These are phyloP conservation scores for Tothia fuscella DNA, from an alignment of 2,329 filamentous ascomycete genomes.

Conservation along the genomic window DNA sequence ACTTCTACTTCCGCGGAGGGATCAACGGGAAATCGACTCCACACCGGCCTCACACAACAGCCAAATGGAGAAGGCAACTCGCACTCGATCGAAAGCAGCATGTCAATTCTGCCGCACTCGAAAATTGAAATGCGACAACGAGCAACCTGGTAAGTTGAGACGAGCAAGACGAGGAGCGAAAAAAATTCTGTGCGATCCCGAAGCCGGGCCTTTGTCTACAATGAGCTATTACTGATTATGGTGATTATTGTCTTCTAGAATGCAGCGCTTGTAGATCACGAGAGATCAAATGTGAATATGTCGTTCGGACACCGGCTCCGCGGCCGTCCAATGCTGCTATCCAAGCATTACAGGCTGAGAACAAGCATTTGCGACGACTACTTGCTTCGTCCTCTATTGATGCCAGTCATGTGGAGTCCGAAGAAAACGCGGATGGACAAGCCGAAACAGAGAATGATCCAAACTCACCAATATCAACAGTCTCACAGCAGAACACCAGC, in stretches of 20 bases:
- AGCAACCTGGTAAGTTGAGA: too few relatives aligned
- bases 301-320: slow-evolving; percentile 4
- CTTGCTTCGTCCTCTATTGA: neutral
- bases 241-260: too few relatives aligned
- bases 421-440: too few relatives aligned
- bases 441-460: too few relatives aligned
- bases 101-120: slow-evolving; percentile 8
- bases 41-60: neutral
- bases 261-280: slow-evolving; percentile 6
- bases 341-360: slow-evolving; percentile 8
- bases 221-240: too few relatives aligned
- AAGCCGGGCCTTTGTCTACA: too few relatives aligned
- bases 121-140: slow-evolving; percentile 10
- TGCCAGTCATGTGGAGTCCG: neutral
- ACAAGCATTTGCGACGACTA: neutral
- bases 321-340: slow-evolving; percentile 9
- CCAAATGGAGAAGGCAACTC: neutral
- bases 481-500: too few relatives aligned
- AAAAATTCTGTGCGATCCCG: too few relatives aligned
- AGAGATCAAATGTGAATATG: slow-evolving; percentile 6
- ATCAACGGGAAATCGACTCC: too few relatives aligned
- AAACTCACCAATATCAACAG: too few relatives aligned
- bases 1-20: too few relatives aligned
- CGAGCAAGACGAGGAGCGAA: neutral
- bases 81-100: slow-evolving; percentile 6